phyloP scores from a whole-genome alignment of 208 protist genomes.

The Acanthamoeba healyi region DNA sequence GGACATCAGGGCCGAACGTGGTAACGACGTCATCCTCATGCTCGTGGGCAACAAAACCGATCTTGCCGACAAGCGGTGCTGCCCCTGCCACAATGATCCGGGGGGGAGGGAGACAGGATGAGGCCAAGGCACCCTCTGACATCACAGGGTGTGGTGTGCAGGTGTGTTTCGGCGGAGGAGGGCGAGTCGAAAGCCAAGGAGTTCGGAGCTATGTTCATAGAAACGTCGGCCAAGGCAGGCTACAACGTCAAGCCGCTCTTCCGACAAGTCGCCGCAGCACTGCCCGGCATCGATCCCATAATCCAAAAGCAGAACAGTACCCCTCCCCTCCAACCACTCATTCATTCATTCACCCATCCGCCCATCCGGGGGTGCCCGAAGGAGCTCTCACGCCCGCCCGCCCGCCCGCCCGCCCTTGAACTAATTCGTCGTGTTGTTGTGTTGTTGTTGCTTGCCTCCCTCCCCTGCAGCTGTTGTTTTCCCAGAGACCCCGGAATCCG shows the following conservation, averaged over 20 bases:
- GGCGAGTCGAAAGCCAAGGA: slow-evolving; percentile 94
- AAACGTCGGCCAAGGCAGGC: slow-evolving; percentile 96
- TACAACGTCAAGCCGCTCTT: slow-evolving; percentile 47
- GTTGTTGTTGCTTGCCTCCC: too few relatives aligned
- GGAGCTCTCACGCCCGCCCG: too few relatives aligned
- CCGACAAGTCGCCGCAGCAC: slow-evolving; percentile 33
- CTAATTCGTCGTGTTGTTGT: too few relatives aligned
- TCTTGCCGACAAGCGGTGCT: slow-evolving; percentile 91
- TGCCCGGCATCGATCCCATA: neutral
- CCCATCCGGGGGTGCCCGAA: too few relatives aligned
- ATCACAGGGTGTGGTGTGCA: too few relatives aligned
- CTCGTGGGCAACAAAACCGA: slow-evolving; percentile 99
- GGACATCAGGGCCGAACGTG: slow-evolving; percentile 97
- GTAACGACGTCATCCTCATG: slow-evolving; percentile 96
- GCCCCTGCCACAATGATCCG: slow-evolving; percentile 37
- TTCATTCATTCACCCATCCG: too few relatives aligned
- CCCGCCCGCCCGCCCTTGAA: too few relatives aligned
- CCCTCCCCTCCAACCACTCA: too few relatives aligned
- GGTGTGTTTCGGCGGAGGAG: slow-evolving; percentile 93
- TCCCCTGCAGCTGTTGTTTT: too few relatives aligned
- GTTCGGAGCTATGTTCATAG: slow-evolving; percentile 95
- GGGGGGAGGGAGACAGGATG: neutral
- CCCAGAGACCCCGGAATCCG: too few relatives aligned
- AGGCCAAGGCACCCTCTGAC: too few relatives aligned
- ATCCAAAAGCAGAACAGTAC: neutral